Conservation (phyloP, 331 rosid species). For the Phaseolus coccineus region DNA sequence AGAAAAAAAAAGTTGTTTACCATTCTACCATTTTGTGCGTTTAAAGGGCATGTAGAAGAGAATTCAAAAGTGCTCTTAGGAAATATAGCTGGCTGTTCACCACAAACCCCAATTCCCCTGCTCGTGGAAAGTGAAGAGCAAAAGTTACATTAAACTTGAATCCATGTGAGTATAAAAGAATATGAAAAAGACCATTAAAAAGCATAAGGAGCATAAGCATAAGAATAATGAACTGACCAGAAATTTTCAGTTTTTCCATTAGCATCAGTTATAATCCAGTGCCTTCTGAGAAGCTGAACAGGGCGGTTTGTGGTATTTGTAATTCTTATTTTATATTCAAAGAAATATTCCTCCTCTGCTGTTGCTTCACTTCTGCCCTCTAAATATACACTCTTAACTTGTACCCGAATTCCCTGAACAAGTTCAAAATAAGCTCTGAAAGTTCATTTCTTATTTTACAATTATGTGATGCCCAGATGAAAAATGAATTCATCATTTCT, state of each 20-base stretch:
- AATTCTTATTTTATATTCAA: constrained; percentile 72
- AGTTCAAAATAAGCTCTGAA: constrained; percentile 15
- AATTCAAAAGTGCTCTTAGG: constrained; percentile 80
- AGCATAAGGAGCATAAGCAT: constrained; percentile 18
- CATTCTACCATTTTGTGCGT: constrained; percentile 85
- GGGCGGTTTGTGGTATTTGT: constrained; percentile 76
- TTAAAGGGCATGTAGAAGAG: constrained; percentile 82
- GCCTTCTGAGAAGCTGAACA: constrained; percentile 88
- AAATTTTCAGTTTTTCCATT: constrained; percentile 77
- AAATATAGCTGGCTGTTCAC: constrained; percentile 88
- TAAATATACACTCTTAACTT: constrained; percentile 78
- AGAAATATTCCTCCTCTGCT: constrained; percentile 68
- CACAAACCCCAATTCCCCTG: constrained; percentile 91
- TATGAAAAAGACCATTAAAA: constrained; percentile 7
- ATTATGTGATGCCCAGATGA: constrained; percentile 8
- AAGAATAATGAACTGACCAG: constrained; percentile 58
- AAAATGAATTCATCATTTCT: neutral
- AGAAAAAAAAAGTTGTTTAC: constrained; percentile 47
- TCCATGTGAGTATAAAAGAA: neutral
- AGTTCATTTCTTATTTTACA: neutral
- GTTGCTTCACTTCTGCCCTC: constrained; percentile 85
- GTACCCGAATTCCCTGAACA: constrained; percentile 79
- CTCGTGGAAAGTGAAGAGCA: constrained; percentile 17
- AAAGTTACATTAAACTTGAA: constrained; percentile 28
- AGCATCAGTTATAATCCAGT: constrained; percentile 88